Evolutionary conservation across 2,329 filamentous ascomycete genomes (phyloP).

Genomic region (Ophiostoma sp.): DNA sequence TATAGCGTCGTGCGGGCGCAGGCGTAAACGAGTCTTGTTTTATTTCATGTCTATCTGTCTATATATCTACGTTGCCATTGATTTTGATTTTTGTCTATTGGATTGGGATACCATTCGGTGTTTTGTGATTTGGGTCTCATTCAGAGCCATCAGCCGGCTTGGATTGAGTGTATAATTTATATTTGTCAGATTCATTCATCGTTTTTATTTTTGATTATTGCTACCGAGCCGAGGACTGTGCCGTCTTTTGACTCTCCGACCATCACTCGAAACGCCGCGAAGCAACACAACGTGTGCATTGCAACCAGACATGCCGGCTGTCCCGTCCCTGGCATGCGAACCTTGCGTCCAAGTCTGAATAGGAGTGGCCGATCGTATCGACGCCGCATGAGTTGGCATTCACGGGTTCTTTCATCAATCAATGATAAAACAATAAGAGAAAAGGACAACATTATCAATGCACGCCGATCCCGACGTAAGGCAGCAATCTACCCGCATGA

Average conservation of each 20-base stretch:
- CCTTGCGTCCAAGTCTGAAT: not conserved
- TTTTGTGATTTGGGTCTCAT: not conserved
- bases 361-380: not conserved
- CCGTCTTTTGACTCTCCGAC: no score
- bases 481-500: not conserved
- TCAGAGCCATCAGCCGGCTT: not conserved
- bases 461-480: not conserved
- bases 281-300: no score
- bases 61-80: not conserved
- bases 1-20: conserved; percentile 37
- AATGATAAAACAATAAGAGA: no score
- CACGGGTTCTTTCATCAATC: not conserved
- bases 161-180: not conserved
- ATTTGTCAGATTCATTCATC: not conserved
- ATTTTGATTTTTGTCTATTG: not conserved
- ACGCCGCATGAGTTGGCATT: conserved; percentile 1
- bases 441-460: no score
- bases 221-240: no score
- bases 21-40: not conserved
- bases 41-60: not conserved
- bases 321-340: no score
- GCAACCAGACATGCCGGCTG: no score
- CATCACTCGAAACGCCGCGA: no score
- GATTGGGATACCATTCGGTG: not conserved
- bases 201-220: not conserved